Conservation (phyloP, 495 filamentous ascomycete genomes). For the Recurvomyces mirabilis region DNA sequence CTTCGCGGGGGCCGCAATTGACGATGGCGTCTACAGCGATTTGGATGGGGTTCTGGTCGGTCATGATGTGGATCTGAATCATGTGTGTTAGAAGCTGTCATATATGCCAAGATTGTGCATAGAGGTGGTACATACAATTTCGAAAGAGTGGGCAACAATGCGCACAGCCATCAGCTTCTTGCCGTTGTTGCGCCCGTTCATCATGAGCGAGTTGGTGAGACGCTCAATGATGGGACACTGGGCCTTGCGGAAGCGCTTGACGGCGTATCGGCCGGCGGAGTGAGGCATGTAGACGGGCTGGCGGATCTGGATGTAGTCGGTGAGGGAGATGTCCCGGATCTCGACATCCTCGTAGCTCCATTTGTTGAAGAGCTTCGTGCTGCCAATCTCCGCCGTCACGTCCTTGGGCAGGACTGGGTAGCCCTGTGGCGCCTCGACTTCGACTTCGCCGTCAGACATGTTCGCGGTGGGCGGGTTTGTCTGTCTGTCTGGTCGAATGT, state of each 20-base stretch:
- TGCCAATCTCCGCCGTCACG: conserved; percentile 77
- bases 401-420: conserved; percentile 84
- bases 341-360: conserved; percentile 99
- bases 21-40: conserved; percentile 98
- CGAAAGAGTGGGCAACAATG: conserved; percentile 97
- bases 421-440: conserved; percentile 19
- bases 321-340: conserved; percentile 97
- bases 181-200: conserved; percentile 99
- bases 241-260: conserved; percentile 99
- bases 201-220: conserved; percentile 99
- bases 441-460: conserved; percentile 24
- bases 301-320: conserved; percentile 99
- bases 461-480: no score
- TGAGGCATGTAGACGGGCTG: conserved; percentile 96
- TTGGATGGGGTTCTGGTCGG: conserved; percentile 99
- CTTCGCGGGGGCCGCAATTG: conserved; percentile 99
- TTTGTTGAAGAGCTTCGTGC: conserved; percentile 95
- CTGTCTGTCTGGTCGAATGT: no score
- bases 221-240: conserved; percentile 99
- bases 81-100: conserved; percentile 2
- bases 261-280: conserved; percentile 95
- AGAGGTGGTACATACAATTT: conserved; percentile 67
- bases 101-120: neutral
- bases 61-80: conserved; percentile 99
- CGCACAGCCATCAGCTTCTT: conserved; percentile 99